Base-by-base conservation (phyloP, 352 stramenopile genomes). In the Hyaloperonospora brassicae region DNA sequence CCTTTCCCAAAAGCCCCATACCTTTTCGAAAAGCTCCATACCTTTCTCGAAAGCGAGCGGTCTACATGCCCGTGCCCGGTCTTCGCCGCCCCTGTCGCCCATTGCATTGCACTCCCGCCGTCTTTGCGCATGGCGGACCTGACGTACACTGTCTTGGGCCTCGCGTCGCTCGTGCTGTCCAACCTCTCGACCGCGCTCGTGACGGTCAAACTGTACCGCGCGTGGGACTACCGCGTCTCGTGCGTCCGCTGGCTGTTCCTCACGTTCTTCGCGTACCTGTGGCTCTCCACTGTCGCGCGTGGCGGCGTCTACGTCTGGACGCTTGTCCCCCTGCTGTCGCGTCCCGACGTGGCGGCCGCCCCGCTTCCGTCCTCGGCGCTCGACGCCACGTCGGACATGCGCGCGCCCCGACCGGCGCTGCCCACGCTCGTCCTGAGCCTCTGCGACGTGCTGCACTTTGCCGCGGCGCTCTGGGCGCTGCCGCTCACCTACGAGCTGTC, bases 241-340 rank as follows among this genome's bases (percentile, higher is more conserved):
- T 75, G 71, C 30, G 68, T 85, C 41, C 69, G 74, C 5, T 85
- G 75, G 75, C 47, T 86, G 5, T 86, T 86, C 38, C 57, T 76
- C 24, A 60, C 65, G 12, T 78, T 86, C 41, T 83, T 86, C 62
- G 31, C 70, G 42, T 80, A 72, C 38, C 44, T 81, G n/a, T 71
- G 52, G 44, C n/a, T 76, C 4, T 75, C 72, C 49, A 76, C 67
- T 11, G 22, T 59, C 9, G 39, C 57, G 23, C 64, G 72, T 12
- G 47, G 58, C 8, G 61, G 59, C 35, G 76, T 74, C 25, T 79
- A 72, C 38, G 5, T 77, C 0, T 86, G 72, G 70, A 62, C 67
- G 64, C 61, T 73, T 9, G 36, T 65, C 0, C 64, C 61, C 23
- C 63, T 73, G 17, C 34, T 39, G 17, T 17, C 17, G 17, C 17